phyloP scores from a whole-genome alignment of 2,329 filamentous ascomycete genomes.

The Paracamarosporium sp. region DNA sequence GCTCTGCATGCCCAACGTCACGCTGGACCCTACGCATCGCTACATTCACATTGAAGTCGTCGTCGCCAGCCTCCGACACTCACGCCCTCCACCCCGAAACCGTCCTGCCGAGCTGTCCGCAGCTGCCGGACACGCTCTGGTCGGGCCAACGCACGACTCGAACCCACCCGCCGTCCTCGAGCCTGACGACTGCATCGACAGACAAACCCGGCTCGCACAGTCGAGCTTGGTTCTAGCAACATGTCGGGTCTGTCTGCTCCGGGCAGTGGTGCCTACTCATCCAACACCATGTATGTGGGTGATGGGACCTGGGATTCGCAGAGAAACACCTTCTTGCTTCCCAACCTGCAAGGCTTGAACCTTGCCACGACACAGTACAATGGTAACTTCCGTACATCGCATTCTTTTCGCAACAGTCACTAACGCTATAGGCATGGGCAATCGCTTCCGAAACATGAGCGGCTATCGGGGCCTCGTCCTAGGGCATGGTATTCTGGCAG shows the following conservation, averaged over 20 bases:
- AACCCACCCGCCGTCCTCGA: neutral
- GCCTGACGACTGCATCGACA: neutral
- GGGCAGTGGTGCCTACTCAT: conserved; percentile 75
- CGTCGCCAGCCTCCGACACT: neutral
- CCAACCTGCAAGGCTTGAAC: conserved; percentile 77
- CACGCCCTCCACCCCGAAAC: neutral
- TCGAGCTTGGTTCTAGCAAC: conserved; percentile 3
- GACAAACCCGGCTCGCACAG: neutral
- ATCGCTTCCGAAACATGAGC: conserved; percentile 72
- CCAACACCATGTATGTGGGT: conserved; percentile 76
- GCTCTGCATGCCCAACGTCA: too few relatives aligned
- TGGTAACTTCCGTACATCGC: conserved; percentile 58
- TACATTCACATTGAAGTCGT: neutral
- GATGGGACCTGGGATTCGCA: conserved; percentile 84
- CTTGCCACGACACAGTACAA: conserved; percentile 86
- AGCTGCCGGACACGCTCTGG: neutral
- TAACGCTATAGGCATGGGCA: conserved; percentile 73
- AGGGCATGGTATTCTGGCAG: conserved; percentile 75
- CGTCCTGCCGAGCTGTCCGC: conserved; percentile 10
- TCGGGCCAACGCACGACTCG: conserved; percentile 3
- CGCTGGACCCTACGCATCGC: too few relatives aligned
- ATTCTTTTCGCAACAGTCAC: neutral
- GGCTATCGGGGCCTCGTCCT: conserved; percentile 75
- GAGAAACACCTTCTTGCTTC: conserved; percentile 78
- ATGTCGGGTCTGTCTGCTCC: conserved; percentile 66